Evolutionary conservation across 495 filamentous ascomycete species (phyloP).

Genomic region (Echria macrotheca): DNA sequence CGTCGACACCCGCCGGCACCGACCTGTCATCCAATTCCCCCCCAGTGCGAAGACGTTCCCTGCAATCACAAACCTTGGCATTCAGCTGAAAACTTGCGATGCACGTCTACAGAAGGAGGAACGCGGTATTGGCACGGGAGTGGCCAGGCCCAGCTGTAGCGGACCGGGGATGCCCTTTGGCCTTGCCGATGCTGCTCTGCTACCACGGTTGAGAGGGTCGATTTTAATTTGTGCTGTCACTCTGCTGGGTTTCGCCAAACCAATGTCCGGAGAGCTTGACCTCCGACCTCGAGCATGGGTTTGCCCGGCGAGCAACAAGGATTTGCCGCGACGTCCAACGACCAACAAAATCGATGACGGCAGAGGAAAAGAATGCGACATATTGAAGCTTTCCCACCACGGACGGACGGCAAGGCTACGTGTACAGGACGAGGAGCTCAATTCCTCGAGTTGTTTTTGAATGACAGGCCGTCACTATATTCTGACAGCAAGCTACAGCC

Average conservation of each 20-base stretch:
- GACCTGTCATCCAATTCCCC: slow-evolving; percentile 13
- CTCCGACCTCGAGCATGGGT: too few species aligned
- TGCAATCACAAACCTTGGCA: slow-evolving; percentile 18
- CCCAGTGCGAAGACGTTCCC: slow-evolving; percentile 13
- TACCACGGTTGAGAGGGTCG: slow-evolving; percentile 1
- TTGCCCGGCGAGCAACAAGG: too few species aligned
- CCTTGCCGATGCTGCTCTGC: slow-evolving; percentile 5
- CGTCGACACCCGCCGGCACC: too few species aligned
- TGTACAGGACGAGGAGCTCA: too few species aligned
- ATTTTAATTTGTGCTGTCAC: slow-evolving; percentile 4
- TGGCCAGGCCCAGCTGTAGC: not conserved
- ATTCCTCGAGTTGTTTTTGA: too few species aligned
- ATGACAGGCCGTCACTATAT: too few species aligned
- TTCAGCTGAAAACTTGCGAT: slow-evolving; percentile 17
- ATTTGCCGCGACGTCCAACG: too few species aligned
- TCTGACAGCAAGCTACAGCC: too few species aligned
- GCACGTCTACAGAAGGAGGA: slow-evolving; percentile 14
- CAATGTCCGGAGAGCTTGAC: slow-evolving; percentile 11
- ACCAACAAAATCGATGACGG: too few species aligned
- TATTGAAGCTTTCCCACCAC: too few species aligned
- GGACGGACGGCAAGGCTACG: too few species aligned
- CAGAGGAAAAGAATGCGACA: too few species aligned
- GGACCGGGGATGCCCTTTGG: slow-evolving; percentile 5
- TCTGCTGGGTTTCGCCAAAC: slow-evolving; percentile 7
- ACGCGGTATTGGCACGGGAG: slow-evolving; percentile 1